These are phyloP conservation scores for Penicillium sp. DNA, from an alignment of 2,329 filamentous ascomycete species.

Conservation along the genomic window DNA sequence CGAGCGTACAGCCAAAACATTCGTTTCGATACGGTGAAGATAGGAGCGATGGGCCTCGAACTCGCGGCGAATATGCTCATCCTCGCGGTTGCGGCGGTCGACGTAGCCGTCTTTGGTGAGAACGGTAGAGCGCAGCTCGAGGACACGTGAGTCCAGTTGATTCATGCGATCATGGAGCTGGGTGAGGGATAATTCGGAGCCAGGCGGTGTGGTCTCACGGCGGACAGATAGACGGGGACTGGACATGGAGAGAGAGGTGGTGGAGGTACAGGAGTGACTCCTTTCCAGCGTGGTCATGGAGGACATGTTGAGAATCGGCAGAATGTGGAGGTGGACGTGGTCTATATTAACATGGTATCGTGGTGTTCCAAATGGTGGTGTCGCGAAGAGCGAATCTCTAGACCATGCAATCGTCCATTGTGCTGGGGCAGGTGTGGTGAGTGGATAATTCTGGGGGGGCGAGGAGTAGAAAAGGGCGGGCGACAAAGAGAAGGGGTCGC, in stretches of 20 bases:
- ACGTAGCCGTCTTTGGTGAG: constrained; percentile 45
- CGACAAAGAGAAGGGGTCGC: constrained; percentile 11
- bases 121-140: constrained; percentile 42
- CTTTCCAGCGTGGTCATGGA: constrained; percentile 43
- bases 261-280: constrained; percentile 43
- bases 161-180: constrained; percentile 45
- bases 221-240: constrained; percentile 41
- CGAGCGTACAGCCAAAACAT: constrained; percentile 39
- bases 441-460: constrained; percentile 11
- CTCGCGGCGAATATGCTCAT: constrained; percentile 44
- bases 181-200: constrained; percentile 40
- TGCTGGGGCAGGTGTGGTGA: constrained; percentile 8
- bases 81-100: constrained; percentile 45
- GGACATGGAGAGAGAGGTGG: constrained; percentile 41
- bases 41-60: constrained; percentile 41
- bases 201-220: constrained; percentile 40
- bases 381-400: constrained; percentile 10
- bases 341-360: constrained; percentile 4
- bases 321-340: constrained; percentile 7
- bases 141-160: constrained; percentile 42
- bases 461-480: constrained; percentile 16
- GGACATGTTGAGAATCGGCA: constrained; percentile 17
- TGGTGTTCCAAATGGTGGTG: not conserved
- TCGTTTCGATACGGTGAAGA: constrained; percentile 41
- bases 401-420: constrained; percentile 17